These are phyloP conservation scores for Ceratocystis cacaofunesta DNA, from an alignment of 2,329 filamentous ascomycete species.

Conservation along the genomic window DNA sequence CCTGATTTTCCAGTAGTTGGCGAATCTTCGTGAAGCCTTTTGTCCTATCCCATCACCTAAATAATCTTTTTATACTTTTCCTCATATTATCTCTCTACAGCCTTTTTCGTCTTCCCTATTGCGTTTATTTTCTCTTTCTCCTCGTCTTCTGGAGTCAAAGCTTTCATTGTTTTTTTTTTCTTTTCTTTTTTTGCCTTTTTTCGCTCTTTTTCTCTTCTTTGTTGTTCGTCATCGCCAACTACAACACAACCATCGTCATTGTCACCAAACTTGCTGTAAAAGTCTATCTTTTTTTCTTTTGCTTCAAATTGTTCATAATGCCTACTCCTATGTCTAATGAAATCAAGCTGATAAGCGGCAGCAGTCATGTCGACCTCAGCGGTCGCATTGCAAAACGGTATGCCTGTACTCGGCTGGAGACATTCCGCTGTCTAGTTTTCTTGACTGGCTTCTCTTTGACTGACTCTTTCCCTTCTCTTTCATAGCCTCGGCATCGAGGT, in stretches of 20 bases:
- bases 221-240: not conserved
- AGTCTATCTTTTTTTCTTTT: not conserved
- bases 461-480: conserved; percentile 18
- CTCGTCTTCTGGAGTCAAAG: not conserved
- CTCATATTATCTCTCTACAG: not conserved
- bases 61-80: not conserved
- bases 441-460: conserved; percentile 11
- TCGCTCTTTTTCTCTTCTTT: not conserved
- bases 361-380: conserved; percentile 35
- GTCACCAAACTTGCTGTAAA: not conserved
- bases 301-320: conserved; percentile 3
- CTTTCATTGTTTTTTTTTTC: conserved; percentile 3
- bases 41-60: not conserved
- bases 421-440: no score
- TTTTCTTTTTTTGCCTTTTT: not conserved
- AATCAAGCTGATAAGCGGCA: conserved; percentile 38
- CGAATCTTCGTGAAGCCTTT: not conserved
- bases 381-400: conserved; percentile 32
- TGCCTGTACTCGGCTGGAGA: conserved; percentile 15
- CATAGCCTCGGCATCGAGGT: conserved; percentile 59
- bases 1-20: not conserved
- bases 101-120: not conserved
- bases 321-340: conserved; percentile 33
- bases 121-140: not conserved
- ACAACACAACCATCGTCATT: not conserved